Conservation (phyloP, 73 alveolate species). For the Durusdinium trenchii region DNA sequence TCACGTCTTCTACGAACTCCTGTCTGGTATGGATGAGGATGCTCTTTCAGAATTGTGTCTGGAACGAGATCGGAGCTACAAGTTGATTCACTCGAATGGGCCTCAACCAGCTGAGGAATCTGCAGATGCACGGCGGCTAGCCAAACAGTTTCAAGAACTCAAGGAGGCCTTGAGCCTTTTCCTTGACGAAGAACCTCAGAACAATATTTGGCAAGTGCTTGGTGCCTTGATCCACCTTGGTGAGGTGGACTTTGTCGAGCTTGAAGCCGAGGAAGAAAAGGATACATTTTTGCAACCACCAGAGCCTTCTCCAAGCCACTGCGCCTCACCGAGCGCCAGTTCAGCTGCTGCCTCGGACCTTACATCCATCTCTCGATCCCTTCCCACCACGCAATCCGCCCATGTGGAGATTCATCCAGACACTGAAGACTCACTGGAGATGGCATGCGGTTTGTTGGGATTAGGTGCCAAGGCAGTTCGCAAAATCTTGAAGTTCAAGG, state of each 20-base stretch:
- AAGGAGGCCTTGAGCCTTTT: conserved; percentile 18
- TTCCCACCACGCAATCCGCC: conserved; percentile 1
- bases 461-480: not conserved
- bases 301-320: no score
- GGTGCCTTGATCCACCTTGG: conserved; percentile 83
- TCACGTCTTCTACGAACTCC: conserved; percentile 97
- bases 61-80: conserved; percentile 58
- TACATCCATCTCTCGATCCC: not conserved
- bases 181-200: conserved; percentile 42
- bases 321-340: no score
- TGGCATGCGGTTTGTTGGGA: conserved; percentile 47
- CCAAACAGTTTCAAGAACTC: conserved; percentile 12
- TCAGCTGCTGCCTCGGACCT: no score
- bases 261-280: not conserved
- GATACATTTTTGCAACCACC: not conserved
- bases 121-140: conserved; percentile 28
- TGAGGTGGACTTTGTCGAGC: not conserved
- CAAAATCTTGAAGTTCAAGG: conserved; percentile 14
- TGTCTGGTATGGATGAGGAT: conserved; percentile 96
- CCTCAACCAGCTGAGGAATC: conserved; percentile 20
- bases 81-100: conserved; percentile 58
- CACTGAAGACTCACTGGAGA: conserved; percentile 41
- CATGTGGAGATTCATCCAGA: conserved; percentile 15
- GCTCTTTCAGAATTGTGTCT: not conserved
- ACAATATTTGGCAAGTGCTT: conserved; percentile 57